Evolutionary conservation across 1,284 basidiomycete species (phyloP).

Genomic region (Malassezia pachydermatis): DNA sequence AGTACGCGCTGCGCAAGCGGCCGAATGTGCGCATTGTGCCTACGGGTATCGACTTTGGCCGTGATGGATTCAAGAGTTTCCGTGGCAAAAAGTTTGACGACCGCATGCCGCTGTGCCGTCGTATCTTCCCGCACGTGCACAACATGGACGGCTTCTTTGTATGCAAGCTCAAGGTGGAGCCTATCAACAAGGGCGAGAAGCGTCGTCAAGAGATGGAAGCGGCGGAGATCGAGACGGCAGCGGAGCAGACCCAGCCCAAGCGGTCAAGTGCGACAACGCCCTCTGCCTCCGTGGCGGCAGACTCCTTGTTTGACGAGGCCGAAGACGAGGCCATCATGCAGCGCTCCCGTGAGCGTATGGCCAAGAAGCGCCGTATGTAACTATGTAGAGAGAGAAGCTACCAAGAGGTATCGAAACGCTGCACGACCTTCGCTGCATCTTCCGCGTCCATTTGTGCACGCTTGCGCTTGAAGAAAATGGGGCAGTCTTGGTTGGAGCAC

Average conservation of each 20-base stretch:
- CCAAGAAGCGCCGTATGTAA: conserved; percentile 13
- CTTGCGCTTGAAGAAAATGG: conserved; percentile 85
- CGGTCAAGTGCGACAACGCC: not conserved
- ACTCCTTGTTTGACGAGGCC: conserved; percentile 3
- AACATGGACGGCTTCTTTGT: conserved; percentile 96
- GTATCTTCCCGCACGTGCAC: conserved; percentile 48
- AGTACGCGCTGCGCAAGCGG: conserved; percentile 93
- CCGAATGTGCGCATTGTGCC: conserved; percentile 90
- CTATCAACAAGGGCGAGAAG: conserved; percentile 20
- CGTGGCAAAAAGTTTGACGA: conserved; percentile 79
- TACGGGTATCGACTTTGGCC: conserved; percentile 83
- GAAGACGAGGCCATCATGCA: conserved; percentile 16
- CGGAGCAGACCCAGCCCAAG: not conserved
- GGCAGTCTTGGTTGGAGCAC: conserved; percentile 92
- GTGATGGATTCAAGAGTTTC: conserved; percentile 79
- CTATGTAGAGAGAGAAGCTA: conserved; percentile 15
- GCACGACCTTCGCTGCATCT: conserved; percentile 29
- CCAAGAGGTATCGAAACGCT: conserved; percentile 34
- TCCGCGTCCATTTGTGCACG: conserved; percentile 40
- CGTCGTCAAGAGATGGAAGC: conserved; percentile 3
- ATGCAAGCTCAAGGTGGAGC: conserved; percentile 80
- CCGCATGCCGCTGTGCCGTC: conserved; percentile 53
- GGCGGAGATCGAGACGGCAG: not conserved
- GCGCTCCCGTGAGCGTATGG: conserved; percentile 9
- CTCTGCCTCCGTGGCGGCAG: not conserved